Conservation (phyloP, 768 basidiomycete genomes). For the Boletus huronensis region DNA sequence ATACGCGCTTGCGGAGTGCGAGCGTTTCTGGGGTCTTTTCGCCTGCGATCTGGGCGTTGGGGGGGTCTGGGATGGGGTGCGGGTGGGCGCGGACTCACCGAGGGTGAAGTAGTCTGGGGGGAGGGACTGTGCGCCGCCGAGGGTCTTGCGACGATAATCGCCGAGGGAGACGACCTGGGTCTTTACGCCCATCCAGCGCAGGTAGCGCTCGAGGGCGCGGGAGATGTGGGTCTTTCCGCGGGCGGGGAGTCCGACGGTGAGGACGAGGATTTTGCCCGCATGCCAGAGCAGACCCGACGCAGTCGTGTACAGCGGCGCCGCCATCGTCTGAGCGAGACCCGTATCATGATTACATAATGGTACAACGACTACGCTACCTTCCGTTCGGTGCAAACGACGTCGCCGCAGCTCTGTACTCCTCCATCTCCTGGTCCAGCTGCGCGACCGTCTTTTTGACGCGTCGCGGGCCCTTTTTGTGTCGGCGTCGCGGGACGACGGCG, state of each 20-base stretch:
- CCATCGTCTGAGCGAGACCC: constrained; percentile 42
- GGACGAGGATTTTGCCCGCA: constrained; percentile 92
- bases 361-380: not conserved
- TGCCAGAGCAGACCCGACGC: constrained; percentile 83
- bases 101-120: constrained; percentile 91
- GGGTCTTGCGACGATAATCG: constrained; percentile 86
- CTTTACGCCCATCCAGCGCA: constrained; percentile 97
- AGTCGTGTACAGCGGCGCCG: constrained; percentile 94
- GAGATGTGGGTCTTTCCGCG: constrained; percentile 97
- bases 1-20: constrained; percentile 67
- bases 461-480: constrained; percentile 70
- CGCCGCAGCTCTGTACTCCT: constrained; percentile 60
- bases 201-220: constrained; percentile 91
- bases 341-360: constrained; percentile 20
- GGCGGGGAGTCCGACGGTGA: constrained; percentile 91
- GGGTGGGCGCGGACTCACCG: constrained; percentile 39
- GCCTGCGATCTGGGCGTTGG: constrained; percentile 40
- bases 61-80: not conserved
- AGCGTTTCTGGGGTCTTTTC: constrained; percentile 81
- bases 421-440: constrained; percentile 78
- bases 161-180: constrained; percentile 93
- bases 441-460: constrained; percentile 65
- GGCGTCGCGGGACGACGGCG: constrained; percentile 35
- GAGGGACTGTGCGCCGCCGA: constrained; percentile 84
- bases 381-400: constrained; percentile 10